Percentiles rank a stretch among this genome's conserved stretches.
These are phyloP conservation scores for Ophiostoma angusticollis DNA, from an alignment of 2,329 filamentous ascomycete genomes.

Conservation along the genomic window DNA sequence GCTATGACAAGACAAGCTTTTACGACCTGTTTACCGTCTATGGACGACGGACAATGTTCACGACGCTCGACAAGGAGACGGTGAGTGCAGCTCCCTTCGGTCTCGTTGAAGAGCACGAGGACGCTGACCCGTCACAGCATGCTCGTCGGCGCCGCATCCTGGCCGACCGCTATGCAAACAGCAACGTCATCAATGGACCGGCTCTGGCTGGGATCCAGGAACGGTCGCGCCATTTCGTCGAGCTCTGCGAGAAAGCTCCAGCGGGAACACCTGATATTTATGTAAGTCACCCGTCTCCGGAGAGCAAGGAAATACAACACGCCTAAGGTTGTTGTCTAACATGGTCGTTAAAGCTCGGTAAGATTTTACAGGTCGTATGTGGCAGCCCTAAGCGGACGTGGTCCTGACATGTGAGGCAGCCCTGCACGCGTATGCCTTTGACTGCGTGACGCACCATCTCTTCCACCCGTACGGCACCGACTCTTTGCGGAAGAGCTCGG, in stretches of 20 bases:
- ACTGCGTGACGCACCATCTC: slow-evolving; percentile 57
- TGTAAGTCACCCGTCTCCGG: slow-evolving; percentile 26
- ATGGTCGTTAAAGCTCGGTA: slow-evolving; percentile 1
- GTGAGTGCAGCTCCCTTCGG: too few species aligned
- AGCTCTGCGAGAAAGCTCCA: slow-evolving; percentile 34
- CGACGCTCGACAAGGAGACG: slow-evolving; percentile 40
- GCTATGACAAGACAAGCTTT: slow-evolving; percentile 53
- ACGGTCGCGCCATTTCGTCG: slow-evolving; percentile 41
- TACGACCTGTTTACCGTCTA: slow-evolving; percentile 49
- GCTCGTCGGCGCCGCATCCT: slow-evolving; percentile 49
- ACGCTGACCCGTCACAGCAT: slow-evolving; percentile 31
- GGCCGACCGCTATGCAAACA: slow-evolving; percentile 56
- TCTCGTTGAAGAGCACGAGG: too few species aligned
- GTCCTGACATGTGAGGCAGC: slow-evolving; percentile 14
- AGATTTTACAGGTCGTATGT: background rate
- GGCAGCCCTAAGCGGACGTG: background rate
- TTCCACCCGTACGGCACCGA: slow-evolving; percentile 53
- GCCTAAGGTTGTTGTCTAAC: too few species aligned
- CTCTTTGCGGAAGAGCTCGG: slow-evolving; percentile 40
- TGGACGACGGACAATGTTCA: slow-evolving; percentile 47
- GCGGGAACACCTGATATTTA: slow-evolving; percentile 45
- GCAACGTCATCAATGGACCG: slow-evolving; percentile 45
- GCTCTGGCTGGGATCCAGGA: slow-evolving; percentile 45
- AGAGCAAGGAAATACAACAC: background rate
- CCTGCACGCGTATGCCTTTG: slow-evolving; percentile 55